Evolutionary conservation across 2,329 filamentous ascomycete species (phyloP), one percentile per base, ranked within the genome.

Genomic region (Fusarium praegraminearum): DNA sequence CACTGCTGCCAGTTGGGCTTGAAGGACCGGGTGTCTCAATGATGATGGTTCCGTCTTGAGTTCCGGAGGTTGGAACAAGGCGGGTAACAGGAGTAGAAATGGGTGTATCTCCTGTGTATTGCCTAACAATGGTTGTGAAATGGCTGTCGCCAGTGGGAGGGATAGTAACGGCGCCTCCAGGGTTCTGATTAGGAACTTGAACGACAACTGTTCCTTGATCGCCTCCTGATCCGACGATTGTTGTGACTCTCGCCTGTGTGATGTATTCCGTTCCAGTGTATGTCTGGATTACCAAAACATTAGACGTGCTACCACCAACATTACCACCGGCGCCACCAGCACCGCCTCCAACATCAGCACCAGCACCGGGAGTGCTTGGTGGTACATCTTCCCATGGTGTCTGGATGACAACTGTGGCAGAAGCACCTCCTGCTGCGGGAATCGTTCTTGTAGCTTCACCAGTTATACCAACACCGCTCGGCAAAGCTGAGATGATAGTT

Each of bases 401-500:
- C n/a, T 70, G 67, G 7, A 70, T 70, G 5, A 70, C 56, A n/a
- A 70, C 54, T 26, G 67, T 70, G 16, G 67, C 67, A 11, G 67
- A 68, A 30, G 51, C 46, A 12, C 65, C 63, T 51, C 62, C 67
- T 8, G 38, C 30, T 7, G 67, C 67, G 16, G 57, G 58, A 46
- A 70, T 70, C 4, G 67, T 70, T 22, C 60, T 58, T 26, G 67
- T 70, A 16, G 62, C 50, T 40, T 52, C 36, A 11, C 62, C 58
- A 47, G 47, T 46, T 6, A 67, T 40, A 11, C 28, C 30, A 67
- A 55, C 62, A 40, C 57, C 53, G 10, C 58, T 70, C 7, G 67
- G 67, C 43, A 60, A 52, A 10, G 62, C 67, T 30, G 69, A 66
- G 11, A 70, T 70, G 15, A 70, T 22, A 5, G 67, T 70, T 18